Conservation (phyloP, 805 yeast species). For the Ogataea methanolica region DNA sequence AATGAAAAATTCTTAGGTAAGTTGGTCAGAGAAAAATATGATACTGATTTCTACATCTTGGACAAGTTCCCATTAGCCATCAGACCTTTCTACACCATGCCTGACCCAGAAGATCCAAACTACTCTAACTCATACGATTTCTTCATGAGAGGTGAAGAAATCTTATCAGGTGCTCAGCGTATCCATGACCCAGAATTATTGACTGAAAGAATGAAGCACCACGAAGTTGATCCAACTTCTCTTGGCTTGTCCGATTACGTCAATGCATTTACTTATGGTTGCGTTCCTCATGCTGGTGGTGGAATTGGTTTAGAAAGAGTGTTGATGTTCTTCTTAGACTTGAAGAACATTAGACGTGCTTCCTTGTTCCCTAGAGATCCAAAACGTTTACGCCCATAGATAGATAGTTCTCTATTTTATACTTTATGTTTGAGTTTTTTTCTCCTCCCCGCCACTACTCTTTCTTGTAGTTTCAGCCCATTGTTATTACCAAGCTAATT, state of each 20-base stretch:
- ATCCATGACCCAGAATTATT: slow-evolving; percentile 88
- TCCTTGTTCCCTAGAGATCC: slow-evolving; percentile 99
- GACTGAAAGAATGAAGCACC: slow-evolving; percentile 73
- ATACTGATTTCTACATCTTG: slow-evolving; percentile 95
- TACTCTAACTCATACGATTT: slow-evolving; percentile 98
- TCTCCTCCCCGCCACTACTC: neutral
- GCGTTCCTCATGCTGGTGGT: slow-evolving; percentile 99
- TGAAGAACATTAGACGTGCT: slow-evolving; percentile 98
- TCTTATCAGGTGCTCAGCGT: slow-evolving; percentile 99
- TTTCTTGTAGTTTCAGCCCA: neutral
- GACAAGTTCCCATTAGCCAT: slow-evolving; percentile 97
- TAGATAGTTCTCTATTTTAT: neutral
- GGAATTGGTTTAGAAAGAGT: slow-evolving; percentile 99
- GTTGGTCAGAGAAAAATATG: slow-evolving; percentile 86
- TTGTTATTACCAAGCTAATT: too few species aligned
- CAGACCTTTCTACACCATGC: slow-evolving; percentile 99
- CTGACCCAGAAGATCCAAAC: slow-evolving; percentile 85
- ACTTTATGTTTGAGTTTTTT: neutral
- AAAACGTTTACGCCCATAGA: slow-evolving; percentile 78
- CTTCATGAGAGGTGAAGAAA: slow-evolving; percentile 99
- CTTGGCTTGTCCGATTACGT: slow-evolving; percentile 89
- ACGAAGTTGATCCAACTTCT: slow-evolving; percentile 73
- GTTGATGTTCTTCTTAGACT: slow-evolving; percentile 94
- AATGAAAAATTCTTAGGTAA: slow-evolving; percentile 92
- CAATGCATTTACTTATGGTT: slow-evolving; percentile 89